Percentiles rank a stretch among this genome's conserved stretches.
These are phyloP conservation scores for Rosa hybrid DNA, from an alignment of 331 rosid species.

Conservation along the genomic window DNA sequence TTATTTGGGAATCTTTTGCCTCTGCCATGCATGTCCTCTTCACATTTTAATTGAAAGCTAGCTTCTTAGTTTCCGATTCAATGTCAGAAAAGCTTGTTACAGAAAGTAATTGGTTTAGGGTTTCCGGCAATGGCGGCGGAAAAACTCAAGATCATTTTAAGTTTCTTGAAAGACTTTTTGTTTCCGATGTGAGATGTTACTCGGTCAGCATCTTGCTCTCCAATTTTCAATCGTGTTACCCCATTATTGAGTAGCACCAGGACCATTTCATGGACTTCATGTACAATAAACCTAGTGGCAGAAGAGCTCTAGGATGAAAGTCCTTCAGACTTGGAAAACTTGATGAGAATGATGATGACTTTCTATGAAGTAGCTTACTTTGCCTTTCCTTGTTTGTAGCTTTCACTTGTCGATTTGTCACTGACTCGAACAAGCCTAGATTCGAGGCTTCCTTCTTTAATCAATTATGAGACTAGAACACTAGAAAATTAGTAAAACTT, in stretches of 20 bases:
- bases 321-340: not conserved
- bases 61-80: not conserved
- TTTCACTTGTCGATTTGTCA: conserved; percentile 12
- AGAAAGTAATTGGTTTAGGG: not conserved
- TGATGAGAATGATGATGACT: conserved; percentile 8
- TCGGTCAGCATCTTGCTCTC: not conserved
- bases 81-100: not conserved
- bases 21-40: conserved; percentile 12
- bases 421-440: not conserved
- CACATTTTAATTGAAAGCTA: not conserved
- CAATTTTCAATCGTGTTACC: not conserved
- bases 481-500: not conserved
- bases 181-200: not conserved
- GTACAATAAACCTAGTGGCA: not conserved
- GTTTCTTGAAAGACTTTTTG: too few relatives aligned
- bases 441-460: not conserved
- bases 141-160: not conserved
- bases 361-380: not conserved
- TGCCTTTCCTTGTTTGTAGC: not conserved
- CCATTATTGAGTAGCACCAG: not conserved
- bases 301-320: not conserved
- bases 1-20: not conserved
- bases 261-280: conserved; percentile 2
- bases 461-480: not conserved
- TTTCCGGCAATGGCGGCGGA: not conserved